Percentiles rank a stretch among this genome's conserved stretches.
phyloP scores from a whole-genome alignment of 129 eudicot species.

The Pulicaria dysenterica region DNA sequence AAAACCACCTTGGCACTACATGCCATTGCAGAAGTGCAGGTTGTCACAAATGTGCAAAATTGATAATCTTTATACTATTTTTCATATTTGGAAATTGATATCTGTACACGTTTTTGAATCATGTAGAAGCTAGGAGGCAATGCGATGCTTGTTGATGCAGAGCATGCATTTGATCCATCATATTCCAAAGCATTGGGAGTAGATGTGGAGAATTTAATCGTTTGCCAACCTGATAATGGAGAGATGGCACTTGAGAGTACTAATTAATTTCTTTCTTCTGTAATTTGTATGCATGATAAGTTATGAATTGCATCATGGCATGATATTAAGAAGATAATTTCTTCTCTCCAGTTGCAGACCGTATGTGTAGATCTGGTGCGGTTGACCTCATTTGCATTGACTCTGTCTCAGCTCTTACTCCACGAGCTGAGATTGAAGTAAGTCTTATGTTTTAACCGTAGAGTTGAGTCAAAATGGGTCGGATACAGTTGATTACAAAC shows the following conservation, averaged over 20 bases:
- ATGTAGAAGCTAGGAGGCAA: conserved; percentile 86
- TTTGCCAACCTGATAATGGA: conserved; percentile 98
- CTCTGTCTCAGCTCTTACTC: conserved; percentile 99
- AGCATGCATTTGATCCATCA: conserved; percentile 98
- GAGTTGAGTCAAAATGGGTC: conserved; percentile 5
- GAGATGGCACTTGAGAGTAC: conserved; percentile 99
- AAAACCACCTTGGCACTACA: conserved; percentile 97
- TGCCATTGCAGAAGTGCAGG: conserved; percentile 99
- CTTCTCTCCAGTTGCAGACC: conserved; percentile 79
- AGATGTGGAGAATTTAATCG: conserved; percentile 94
- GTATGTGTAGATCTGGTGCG: conserved; percentile 99
- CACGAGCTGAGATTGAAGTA: conserved; percentile 99
- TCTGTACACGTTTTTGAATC: conserved; percentile 1
- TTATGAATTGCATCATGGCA: conserved; percentile 25
- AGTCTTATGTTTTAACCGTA: conserved; percentile 13
- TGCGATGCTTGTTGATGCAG: conserved; percentile 99
- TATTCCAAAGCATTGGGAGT: conserved; percentile 97
- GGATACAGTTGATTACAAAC: neutral
- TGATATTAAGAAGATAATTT: neutral
- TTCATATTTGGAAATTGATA: neutral
- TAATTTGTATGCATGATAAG: conserved; percentile 22
- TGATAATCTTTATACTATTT: too few species aligned
- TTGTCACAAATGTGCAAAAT: conserved; percentile 1
- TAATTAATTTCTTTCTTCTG: conserved; percentile 25
- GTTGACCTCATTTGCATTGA: conserved; percentile 97